phyloP scores from a whole-genome alignment of 163 green algal species.

The Chlamydomonas reinhardtii region DNA sequence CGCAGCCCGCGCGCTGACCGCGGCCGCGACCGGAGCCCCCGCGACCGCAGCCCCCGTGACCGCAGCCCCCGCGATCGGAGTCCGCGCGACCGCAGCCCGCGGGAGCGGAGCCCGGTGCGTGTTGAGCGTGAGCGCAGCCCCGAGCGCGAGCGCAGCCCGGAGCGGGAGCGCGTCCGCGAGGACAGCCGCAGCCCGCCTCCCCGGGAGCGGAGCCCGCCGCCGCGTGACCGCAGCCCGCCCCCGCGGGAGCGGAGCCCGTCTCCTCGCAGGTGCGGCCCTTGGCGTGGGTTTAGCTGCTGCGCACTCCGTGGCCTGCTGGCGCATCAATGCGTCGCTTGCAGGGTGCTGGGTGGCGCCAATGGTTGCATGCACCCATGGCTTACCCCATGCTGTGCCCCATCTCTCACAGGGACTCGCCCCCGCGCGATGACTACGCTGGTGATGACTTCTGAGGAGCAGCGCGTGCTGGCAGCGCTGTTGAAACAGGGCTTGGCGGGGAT shows the following conservation, averaged over 20 bases:
- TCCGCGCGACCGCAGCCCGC: slow-evolving; percentile 25
- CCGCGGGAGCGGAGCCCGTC: slow-evolving; percentile 15
- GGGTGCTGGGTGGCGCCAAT: too few species aligned
- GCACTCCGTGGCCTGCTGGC: too few species aligned
- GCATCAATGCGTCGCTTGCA: too few species aligned
- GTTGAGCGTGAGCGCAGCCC: background rate
- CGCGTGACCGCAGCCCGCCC: slow-evolving; percentile 16
- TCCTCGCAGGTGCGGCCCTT: background rate
- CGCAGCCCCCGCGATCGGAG: background rate
- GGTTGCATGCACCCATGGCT: too few species aligned
- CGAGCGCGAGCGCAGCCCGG: background rate
- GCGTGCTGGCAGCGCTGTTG: too few species aligned
- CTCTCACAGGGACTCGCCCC: too few species aligned
- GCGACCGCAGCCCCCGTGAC: slow-evolving; percentile 22
- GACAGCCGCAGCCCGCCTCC: slow-evolving; percentile 4
- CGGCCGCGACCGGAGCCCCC: background rate
- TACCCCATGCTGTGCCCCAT: too few species aligned
- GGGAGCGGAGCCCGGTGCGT: slow-evolving; percentile 6
- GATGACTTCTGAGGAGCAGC: too few species aligned
- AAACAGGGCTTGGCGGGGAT: too few species aligned
- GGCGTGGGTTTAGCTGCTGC: too few species aligned
- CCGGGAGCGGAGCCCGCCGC: slow-evolving; percentile 16
- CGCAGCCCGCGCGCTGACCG: slow-evolving; percentile 19
- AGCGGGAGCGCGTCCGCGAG: background rate
- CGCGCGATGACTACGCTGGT: too few species aligned